phyloP scores from a whole-genome alignment of 305 asterid genomes.

The Plantago coronopus region DNA sequence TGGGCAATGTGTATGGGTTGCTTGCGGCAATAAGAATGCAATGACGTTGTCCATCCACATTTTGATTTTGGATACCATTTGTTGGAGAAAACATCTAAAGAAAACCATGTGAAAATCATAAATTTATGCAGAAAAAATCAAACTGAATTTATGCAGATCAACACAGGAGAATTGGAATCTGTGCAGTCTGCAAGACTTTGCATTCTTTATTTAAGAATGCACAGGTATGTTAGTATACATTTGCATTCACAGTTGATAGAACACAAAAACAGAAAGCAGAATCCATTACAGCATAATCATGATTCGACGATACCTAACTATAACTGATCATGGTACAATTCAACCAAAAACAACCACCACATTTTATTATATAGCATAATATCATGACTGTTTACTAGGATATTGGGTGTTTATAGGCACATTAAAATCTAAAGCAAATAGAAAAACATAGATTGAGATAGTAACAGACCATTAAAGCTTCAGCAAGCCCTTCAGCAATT shows the following conservation, averaged over 20 bases:
- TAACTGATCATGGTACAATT: too few relatives aligned
- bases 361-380: too few relatives aligned
- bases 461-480: conserved; percentile 76
- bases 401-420: too few relatives aligned
- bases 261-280: too few relatives aligned
- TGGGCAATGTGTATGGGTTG: conserved; percentile 85
- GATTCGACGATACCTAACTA: too few relatives aligned
- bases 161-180: neutral
- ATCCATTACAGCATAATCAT: too few relatives aligned
- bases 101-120: conserved; percentile 19
- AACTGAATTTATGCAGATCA: neutral
- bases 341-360: too few relatives aligned
- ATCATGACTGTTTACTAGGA: too few relatives aligned
- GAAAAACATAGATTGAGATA: conserved; percentile 8
- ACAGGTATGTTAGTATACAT: neutral
- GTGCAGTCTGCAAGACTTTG: neutral
- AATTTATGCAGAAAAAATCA: conserved; percentile 5
- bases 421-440: conserved; percentile 7
- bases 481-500: conserved; percentile 95
- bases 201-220: neutral
- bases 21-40: conserved; percentile 93
- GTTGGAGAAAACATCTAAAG: conserved; percentile 68
- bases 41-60: conserved; percentile 69
- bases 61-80: conserved; percentile 64
- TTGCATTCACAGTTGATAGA: too few relatives aligned